Conservation (phyloP, 495 filamentous ascomycete species). For the Pseudevernia furfuracea region DNA sequence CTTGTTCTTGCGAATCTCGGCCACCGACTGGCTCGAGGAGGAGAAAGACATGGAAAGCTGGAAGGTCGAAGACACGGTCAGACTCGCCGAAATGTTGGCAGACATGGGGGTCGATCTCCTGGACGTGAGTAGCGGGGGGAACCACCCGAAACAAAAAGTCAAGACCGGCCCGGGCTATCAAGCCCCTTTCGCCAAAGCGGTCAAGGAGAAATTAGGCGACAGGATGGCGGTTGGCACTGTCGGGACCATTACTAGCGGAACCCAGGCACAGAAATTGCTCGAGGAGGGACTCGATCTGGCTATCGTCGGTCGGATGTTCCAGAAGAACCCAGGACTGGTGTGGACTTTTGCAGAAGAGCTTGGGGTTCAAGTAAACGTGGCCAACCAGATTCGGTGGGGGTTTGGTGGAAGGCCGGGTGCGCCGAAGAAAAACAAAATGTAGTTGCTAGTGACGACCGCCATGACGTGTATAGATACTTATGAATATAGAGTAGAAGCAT, state of each 20-base stretch:
- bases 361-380: conserved; percentile 51
- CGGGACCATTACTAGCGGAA: conserved; percentile 52
- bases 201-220: conserved; percentile 58
- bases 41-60: conserved; percentile 42
- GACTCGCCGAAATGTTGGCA: conserved; percentile 45
- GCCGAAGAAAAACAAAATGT: conserved; percentile 26
- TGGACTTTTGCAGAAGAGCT: conserved; percentile 64
- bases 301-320: conserved; percentile 56
- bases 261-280: conserved; percentile 47
- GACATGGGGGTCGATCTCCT: conserved; percentile 54
- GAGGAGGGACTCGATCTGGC: conserved; percentile 53
- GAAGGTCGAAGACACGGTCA: conserved; percentile 49
- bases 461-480: background rate
- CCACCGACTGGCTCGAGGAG: conserved; percentile 54
- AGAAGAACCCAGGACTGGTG: conserved; percentile 61
- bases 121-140: conserved; percentile 56
- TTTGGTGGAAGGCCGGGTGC: conserved; percentile 29
- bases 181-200: conserved; percentile 51
- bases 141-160: conserved; percentile 52
- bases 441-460: background rate
- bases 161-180: conserved; percentile 55
- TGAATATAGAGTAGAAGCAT: background rate
- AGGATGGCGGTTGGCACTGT: conserved; percentile 52
- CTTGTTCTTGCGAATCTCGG: conserved; percentile 53
- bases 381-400: conserved; percentile 62